phyloP scores from a whole-genome alignment of 2,329 filamentous ascomycete species.

The Aspergillus jensenii region DNA sequence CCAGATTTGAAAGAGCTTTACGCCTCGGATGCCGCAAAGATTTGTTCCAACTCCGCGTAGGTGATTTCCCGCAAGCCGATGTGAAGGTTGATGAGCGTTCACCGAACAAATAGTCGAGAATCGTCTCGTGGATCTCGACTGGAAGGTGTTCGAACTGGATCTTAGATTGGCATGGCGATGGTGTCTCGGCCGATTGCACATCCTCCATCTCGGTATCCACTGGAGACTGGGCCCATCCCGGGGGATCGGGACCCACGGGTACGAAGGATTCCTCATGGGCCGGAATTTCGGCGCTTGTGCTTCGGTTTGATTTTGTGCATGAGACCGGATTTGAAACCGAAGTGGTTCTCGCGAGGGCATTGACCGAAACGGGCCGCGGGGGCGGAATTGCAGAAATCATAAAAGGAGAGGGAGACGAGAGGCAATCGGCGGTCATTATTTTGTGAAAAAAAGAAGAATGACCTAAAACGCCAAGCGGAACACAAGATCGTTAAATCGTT shows the following conservation, averaged over 20 bases:
- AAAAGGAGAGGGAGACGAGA: constrained; percentile 16
- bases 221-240: constrained; percentile 20
- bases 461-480: constrained; percentile 15
- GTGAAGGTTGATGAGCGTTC: constrained; percentile 63
- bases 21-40: constrained; percentile 66
- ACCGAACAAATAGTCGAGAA: constrained; percentile 70
- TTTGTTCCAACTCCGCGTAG: constrained; percentile 62
- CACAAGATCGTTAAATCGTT: constrained; percentile 17
- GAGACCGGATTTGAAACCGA: constrained; percentile 21
- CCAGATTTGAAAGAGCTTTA: constrained; percentile 65
- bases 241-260: constrained; percentile 20
- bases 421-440: constrained; percentile 16
- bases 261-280: constrained; percentile 23
- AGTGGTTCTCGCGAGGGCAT: constrained; percentile 28
- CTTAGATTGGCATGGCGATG: constrained; percentile 14
- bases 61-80: constrained; percentile 53
- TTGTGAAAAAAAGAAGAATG: neutral
- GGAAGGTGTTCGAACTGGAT: constrained; percentile 52
- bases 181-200: constrained; percentile 17
- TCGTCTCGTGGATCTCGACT: constrained; percentile 69
- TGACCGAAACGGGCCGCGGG: constrained; percentile 33
- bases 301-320: constrained; percentile 26
- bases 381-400: constrained; percentile 34
- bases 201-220: constrained; percentile 29
- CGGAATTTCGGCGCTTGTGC: constrained; percentile 27